Percentiles rank a stretch among this genome's conserved stretches.
Evolutionary conservation across 345 rosid species (phyloP).

Genomic region (Aquilaria sinensis): DNA sequence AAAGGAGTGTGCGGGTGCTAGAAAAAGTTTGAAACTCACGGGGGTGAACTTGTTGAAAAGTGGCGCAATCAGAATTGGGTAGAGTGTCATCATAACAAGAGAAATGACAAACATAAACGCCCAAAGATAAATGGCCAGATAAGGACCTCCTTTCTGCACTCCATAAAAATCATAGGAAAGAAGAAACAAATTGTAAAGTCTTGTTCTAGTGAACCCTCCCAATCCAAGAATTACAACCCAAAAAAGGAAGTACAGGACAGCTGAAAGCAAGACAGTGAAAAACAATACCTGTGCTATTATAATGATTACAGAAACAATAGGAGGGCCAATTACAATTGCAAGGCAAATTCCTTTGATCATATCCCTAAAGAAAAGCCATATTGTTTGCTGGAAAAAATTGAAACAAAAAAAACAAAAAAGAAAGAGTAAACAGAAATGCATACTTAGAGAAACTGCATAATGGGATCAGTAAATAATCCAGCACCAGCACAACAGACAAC

Average conservation of each 20-base stretch:
- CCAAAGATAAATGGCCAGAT: constrained; percentile 98
- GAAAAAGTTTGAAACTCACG: constrained; percentile 42
- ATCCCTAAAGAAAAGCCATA: constrained; percentile 91
- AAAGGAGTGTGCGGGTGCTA: background rate
- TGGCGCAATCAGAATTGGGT: constrained; percentile 90
- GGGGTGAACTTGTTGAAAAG: constrained; percentile 96
- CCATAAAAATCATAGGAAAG: constrained; percentile 8
- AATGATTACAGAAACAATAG: constrained; percentile 78
- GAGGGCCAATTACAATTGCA: constrained; percentile 79
- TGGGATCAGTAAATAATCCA: background rate
- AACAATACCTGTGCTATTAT: constrained; percentile 71
- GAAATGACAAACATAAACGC: constrained; percentile 92
- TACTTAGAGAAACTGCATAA: background rate
- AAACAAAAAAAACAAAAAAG: constrained; percentile 1
- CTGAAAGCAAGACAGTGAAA: constrained; percentile 9
- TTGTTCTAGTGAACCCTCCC: background rate
- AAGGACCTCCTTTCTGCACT: constrained; percentile 98
- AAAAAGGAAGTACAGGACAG: background rate
- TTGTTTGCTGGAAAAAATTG: constrained; percentile 71
- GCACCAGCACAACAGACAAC: constrained; percentile 11
- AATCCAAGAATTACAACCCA: background rate
- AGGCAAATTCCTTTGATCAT: constrained; percentile 72
- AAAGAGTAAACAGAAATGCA: constrained; percentile 1
- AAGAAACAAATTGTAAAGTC: constrained; percentile 1
- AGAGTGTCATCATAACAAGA: constrained; percentile 94